Evolutionary conservation across 768 basidiomycete genomes (phyloP).

Genomic region (Pleurotus salmoneostramineus): DNA sequence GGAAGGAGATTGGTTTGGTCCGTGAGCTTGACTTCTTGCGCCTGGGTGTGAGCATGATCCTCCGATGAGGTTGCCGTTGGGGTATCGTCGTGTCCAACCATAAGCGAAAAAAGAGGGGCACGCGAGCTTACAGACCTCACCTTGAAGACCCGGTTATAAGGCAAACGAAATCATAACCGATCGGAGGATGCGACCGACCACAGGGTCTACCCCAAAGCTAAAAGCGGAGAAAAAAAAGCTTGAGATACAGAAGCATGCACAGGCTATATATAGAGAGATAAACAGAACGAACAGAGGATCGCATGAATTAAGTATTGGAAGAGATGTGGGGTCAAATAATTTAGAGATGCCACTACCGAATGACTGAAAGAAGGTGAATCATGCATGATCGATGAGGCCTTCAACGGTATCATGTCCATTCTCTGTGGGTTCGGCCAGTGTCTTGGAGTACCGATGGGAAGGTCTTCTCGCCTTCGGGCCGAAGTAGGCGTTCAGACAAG

Average conservation of each 20-base stretch:
- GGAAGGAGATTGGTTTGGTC: constrained; percentile 80
- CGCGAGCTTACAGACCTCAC: too few relatives aligned
- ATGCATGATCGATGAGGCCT: neutral
- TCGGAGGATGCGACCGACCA: neutral
- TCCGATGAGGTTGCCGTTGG: neutral
- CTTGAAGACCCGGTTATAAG: constrained; percentile 4
- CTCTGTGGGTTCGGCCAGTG: neutral
- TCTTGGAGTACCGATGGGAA: neutral
- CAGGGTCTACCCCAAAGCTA: neutral
- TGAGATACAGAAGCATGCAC: neutral
- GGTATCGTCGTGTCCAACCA: neutral
- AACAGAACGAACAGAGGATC: too few relatives aligned
- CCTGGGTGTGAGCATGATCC: neutral
- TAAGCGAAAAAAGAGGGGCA: neutral
- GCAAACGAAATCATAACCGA: neutral
- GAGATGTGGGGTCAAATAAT: too few relatives aligned
- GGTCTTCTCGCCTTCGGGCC: constrained; percentile 14
- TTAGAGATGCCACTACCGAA: too few relatives aligned
- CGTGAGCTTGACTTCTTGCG: constrained; percentile 32
- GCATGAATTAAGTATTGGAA: too few relatives aligned
- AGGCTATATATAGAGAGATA: too few relatives aligned
- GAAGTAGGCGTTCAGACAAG: constrained; percentile 46
- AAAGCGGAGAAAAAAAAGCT: neutral
- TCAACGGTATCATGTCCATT: neutral
- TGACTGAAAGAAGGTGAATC: too few relatives aligned